These are phyloP conservation scores for Taphrina populina DNA, from an alignment of 1,139 yeast species.

Conservation along the genomic window DNA sequence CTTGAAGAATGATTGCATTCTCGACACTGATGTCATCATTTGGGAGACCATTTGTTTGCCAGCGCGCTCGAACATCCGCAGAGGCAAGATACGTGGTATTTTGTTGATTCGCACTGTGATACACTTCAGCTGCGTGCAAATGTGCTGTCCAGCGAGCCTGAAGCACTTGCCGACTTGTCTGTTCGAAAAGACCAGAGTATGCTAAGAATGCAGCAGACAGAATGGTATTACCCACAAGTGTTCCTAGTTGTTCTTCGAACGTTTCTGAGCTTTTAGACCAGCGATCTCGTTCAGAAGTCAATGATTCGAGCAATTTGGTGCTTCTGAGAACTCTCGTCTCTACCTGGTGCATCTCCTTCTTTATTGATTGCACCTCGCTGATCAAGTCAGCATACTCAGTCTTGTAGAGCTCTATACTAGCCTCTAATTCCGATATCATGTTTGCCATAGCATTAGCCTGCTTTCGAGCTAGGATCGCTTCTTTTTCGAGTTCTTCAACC, in stretches of 20 bases:
- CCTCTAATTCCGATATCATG: slow-evolving; percentile 74
- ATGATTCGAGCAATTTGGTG: slow-evolving; percentile 58
- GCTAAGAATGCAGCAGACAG: slow-evolving; percentile 62
- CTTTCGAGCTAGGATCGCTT: slow-evolving; percentile 61
- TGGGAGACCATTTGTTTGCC: slow-evolving; percentile 58
- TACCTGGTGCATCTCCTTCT: slow-evolving; percentile 65
- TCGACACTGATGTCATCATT: slow-evolving; percentile 62
- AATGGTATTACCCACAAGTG: slow-evolving; percentile 64
- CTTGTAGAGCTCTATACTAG: slow-evolving; percentile 66
- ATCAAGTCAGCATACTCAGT: slow-evolving; percentile 68
- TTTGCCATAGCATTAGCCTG: slow-evolving; percentile 64
- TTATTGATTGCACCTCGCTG: slow-evolving; percentile 73
- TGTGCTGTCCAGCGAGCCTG: slow-evolving; percentile 49
- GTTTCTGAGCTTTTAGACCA: slow-evolving; percentile 64
- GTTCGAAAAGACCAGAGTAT: slow-evolving; percentile 64
- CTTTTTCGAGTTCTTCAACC: slow-evolving; percentile 58
- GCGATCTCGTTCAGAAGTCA: slow-evolving; percentile 68
- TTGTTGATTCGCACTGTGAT: slow-evolving; percentile 47
- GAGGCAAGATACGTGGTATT: slow-evolving; percentile 49
- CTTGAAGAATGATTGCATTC: slow-evolving; percentile 58
- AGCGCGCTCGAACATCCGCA: slow-evolving; percentile 50
- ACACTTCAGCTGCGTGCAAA: slow-evolving; percentile 49
- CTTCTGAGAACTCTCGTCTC: slow-evolving; percentile 65
- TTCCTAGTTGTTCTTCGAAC: slow-evolving; percentile 53
- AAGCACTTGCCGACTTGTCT: slow-evolving; percentile 51